Conservation (phyloP, 108 stramenopile species). For the Cyclotella distinguenda region DNA sequence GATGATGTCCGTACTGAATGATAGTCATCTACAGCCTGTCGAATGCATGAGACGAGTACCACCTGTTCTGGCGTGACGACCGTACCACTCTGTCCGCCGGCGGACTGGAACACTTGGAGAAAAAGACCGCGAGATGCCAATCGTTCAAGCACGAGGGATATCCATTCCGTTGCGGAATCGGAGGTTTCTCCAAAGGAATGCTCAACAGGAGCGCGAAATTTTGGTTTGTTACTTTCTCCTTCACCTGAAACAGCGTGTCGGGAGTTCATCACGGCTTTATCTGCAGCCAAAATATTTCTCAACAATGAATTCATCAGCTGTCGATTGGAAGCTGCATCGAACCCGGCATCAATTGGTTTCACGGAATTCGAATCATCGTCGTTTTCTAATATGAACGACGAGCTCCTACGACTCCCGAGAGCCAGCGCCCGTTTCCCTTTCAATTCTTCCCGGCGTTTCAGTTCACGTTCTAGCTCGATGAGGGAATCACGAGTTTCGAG, state of each 20-base stretch:
- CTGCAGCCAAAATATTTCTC: slow-evolving; percentile 59
- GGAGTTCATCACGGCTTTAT: slow-evolving; percentile 31
- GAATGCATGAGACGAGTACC: slow-evolving; percentile 67
- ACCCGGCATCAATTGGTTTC: slow-evolving; percentile 24
- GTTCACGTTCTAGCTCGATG: slow-evolving; percentile 25
- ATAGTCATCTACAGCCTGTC: slow-evolving; percentile 52
- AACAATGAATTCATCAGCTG: slow-evolving; percentile 52
- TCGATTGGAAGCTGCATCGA: slow-evolving; percentile 33
- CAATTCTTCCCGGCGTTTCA: slow-evolving; percentile 26
- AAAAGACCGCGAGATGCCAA: slow-evolving; percentile 57
- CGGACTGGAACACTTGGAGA: slow-evolving; percentile 43
- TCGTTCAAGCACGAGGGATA: slow-evolving; percentile 56
- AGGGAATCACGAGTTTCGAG: slow-evolving; percentile 38
- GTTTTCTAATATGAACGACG: slow-evolving; percentile 7
- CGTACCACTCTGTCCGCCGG: slow-evolving; percentile 21
- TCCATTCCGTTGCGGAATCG: slow-evolving; percentile 85
- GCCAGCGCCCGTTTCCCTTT: slow-evolving; percentile 9
- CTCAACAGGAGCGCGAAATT: slow-evolving; percentile 14
- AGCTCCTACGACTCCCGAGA: background rate
- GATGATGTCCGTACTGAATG: slow-evolving; percentile 13
- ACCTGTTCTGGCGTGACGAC: slow-evolving; percentile 71
- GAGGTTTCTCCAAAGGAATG: slow-evolving; percentile 32
- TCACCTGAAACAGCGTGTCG: slow-evolving; percentile 5
- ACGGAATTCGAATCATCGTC: background rate
- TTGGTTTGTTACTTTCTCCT: slow-evolving; percentile 20